Evolutionary conservation across 106 monocot genomes (phyloP), one percentile per base, ranked within the genome.

Genomic region (Dendrobium huoshanense): DNA sequence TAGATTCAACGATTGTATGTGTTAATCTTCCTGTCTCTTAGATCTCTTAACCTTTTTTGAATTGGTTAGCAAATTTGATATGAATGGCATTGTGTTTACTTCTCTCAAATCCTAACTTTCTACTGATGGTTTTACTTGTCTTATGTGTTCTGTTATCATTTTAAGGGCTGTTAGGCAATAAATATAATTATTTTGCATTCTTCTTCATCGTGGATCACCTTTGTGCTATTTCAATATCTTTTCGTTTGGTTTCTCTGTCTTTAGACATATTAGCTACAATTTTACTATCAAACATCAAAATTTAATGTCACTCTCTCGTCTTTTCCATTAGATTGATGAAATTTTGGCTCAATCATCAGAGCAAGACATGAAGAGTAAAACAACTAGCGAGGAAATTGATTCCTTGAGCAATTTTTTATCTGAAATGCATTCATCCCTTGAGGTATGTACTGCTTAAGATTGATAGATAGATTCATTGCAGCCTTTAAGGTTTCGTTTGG

Each of bases 321-420:
- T 70, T 48, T 18, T 56, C n/a, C 41, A 15, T 40, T 87, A 98
- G 97, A 83, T 98, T 84, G 94, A 91, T 87, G 89, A 94, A 70
- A 48, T 94, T 79, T 79, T 92, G 75, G 77, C 70, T 64, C 73
- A 82, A 77, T 82, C 87, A 64, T 81, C 85, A 8, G 75, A 85
- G 33, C 78, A 83, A 61, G 82, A 83, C 77, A 49, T 64, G 42
- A 49, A 64, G 22, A 79, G 78, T 72, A 83, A 77, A 45, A 82
- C 72, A 54, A 86, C 73, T 18, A 84, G 33, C 55, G 87, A 89
- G 72, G 92, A 90, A 27, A 84, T 94, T 19, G 89, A 94, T 76
- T 91, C 87, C 22, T 92, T 98, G 59, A 84, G 81, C 9, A 41
- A 73, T 77, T 58, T 82, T 56, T 79, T 98, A 76, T 85, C 83